phyloP scores from a whole-genome alignment of 768 basidiomycete species.

The Mycena kentingensis region DNA sequence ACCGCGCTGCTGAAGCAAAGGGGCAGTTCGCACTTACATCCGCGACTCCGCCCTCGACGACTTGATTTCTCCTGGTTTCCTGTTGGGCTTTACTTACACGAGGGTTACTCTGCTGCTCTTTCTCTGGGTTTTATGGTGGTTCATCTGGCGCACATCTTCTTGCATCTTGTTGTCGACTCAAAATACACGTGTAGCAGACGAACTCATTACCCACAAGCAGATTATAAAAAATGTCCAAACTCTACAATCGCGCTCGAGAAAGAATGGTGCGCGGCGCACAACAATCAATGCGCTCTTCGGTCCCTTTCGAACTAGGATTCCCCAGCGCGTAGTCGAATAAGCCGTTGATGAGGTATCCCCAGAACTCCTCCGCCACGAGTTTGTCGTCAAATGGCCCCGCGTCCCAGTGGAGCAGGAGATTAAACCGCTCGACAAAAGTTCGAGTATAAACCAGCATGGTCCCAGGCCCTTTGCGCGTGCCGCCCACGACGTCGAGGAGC shows the following conservation, averaged over 20 bases:
- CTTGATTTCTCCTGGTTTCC: not conserved
- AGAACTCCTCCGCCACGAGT: slow-evolving; percentile 17
- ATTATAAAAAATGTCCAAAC: not conserved
- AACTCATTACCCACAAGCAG: too few relatives aligned
- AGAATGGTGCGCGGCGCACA: not conserved
- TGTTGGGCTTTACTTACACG: not conserved
- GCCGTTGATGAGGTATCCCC: slow-evolving; percentile 10
- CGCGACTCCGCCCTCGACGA: not conserved
- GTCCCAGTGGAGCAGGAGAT: slow-evolving; percentile 13
- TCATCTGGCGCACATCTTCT: not conserved
- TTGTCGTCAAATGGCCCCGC: not conserved
- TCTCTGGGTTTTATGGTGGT: not conserved
- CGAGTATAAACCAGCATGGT: slow-evolving; percentile 6
- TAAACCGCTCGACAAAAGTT: not conserved
- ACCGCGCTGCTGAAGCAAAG: slow-evolving; percentile 1
- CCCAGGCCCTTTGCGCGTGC: slow-evolving; percentile 8
- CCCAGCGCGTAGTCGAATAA: slow-evolving; percentile 10
- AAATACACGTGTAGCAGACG: slow-evolving; percentile 1
- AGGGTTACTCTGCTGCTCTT: not conserved
- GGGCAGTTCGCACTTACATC: not conserved
- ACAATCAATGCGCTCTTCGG: slow-evolving; percentile 3
- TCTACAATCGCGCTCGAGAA: not conserved
- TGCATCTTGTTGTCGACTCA: not conserved
- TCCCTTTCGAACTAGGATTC: slow-evolving; percentile 9
- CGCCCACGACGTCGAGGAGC: slow-evolving; percentile 8